Conservation (phyloP, 805 yeast species). For the Saccharomycopsis fibuligera region DNA sequence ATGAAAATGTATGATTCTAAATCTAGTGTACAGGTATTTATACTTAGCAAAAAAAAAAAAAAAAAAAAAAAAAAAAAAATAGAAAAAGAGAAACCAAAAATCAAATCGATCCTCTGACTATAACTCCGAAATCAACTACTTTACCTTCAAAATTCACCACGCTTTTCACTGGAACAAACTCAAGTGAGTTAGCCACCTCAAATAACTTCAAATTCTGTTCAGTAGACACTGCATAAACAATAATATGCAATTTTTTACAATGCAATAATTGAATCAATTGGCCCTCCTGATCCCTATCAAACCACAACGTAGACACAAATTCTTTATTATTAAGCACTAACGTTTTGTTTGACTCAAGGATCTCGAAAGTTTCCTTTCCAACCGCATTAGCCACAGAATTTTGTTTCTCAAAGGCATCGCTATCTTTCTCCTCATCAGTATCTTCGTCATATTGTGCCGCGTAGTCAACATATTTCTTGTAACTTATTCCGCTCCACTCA, state of each 20-base stretch:
- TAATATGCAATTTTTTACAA: slow-evolving; percentile 10
- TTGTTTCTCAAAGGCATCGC: slow-evolving; percentile 22
- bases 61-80: too few relatives aligned
- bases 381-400: slow-evolving; percentile 5
- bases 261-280: not conserved
- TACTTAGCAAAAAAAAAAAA: too few relatives aligned
- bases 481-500: slow-evolving; percentile 71
- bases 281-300: not conserved
- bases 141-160: slow-evolving; percentile 14
- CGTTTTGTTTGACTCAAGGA: slow-evolving; percentile 3
- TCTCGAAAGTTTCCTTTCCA: not conserved
- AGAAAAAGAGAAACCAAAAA: too few relatives aligned
- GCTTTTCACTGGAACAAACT: slow-evolving; percentile 15
- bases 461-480: slow-evolving; percentile 35
- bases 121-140: slow-evolving; percentile 12
- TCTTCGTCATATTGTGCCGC: slow-evolving; percentile 25
- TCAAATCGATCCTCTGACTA: slow-evolving; percentile 16
- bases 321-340: slow-evolving; percentile 12
- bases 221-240: slow-evolving; percentile 4
- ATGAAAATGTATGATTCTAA: too few relatives aligned
- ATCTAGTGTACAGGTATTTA: too few relatives aligned
- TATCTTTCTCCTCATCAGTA: slow-evolving; percentile 29
- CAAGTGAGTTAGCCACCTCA: slow-evolving; percentile 5
- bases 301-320: slow-evolving; percentile 11
- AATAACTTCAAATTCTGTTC: not conserved